Evolutionary conservation across 1,139 yeast species (phyloP), one percentile per base, ranked within the genome.

Genomic region (Pichia sp.): DNA sequence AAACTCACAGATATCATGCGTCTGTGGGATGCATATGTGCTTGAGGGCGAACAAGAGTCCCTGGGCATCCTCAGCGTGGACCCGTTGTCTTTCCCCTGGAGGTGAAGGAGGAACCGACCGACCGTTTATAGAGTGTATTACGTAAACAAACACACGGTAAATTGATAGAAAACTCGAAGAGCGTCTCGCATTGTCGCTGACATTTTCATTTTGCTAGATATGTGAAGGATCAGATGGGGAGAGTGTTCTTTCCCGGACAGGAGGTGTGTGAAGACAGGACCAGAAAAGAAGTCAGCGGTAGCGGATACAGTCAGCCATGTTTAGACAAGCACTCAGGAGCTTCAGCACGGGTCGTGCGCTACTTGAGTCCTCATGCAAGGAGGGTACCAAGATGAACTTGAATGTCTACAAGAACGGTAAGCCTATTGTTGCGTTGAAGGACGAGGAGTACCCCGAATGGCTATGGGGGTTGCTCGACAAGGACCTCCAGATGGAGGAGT

Each of bases 401-500:
- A 87, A 87, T 64, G 78, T 93, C 54, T 81, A 79, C 67, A 91
- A 91, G 68, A 76, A 79, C 42, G 96, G 95, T 27, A 83, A 85
- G 59, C 97, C 91, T 62, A 93, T 95, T n/a, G 84, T 90, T 6
- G 98, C 99, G 2, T 73, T 86, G 55, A 88, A 86, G 59, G 98
- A 93, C 67, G 75, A 77, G 44, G 96, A 92, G 65, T 93, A 93
- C 67, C 99, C 99, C 3, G 89, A 79, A 50, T 93, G 98, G 98
- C 78, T 93, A 56, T 93, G 99, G 99, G 81, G 78, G 16, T 76
- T 89, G 58, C 78, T 91, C 48, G 95, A 91, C 67, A 75, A 80
- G 56, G 77, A 76, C 44, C 77, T 77, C 40, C 82, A 79, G 65
- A 74, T 78, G 55, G 78, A 75, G 29, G 74, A 80, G 60, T 75